Evolutionary conservation across 306 rosid genomes (phyloP).

Genomic region (Prunus mume): DNA sequence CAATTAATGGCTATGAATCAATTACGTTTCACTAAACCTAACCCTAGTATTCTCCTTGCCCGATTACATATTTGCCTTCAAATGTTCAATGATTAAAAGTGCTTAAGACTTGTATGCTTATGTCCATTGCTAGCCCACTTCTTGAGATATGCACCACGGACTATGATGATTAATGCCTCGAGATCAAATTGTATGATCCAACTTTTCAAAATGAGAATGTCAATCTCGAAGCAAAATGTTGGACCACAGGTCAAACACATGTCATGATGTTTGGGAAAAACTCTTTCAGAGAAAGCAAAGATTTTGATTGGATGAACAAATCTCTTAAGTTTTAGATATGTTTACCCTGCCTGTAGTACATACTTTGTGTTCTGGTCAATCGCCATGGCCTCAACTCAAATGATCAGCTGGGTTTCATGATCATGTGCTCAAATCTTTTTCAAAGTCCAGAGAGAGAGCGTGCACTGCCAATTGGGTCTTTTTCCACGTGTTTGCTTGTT

Average conservation of each 20-base stretch:
- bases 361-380: background rate
- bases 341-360: background rate
- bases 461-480: constrained; percentile 20
- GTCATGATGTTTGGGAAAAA: background rate
- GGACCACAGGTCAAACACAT: constrained; percentile 16
- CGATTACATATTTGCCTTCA: background rate
- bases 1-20: too few species aligned
- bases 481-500: constrained; percentile 29
- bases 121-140: constrained; percentile 26
- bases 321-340: background rate
- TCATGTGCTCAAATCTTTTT: background rate
- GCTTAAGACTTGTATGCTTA: background rate
- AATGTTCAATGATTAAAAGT: background rate
- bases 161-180: constrained; percentile 26
- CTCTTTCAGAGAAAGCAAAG: background rate
- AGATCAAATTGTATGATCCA: background rate
- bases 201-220: background rate
- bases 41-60: background rate
- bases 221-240: background rate
- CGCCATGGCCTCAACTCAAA: background rate
- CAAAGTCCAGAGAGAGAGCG: constrained; percentile 1
- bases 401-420: background rate
- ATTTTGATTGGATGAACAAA: background rate
- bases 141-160: constrained; percentile 3
- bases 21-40: too few species aligned